Percentiles rank a stretch among this genome's conserved stretches.
These are phyloP conservation scores for Wakefieldia striispora DNA, from an alignment of 768 basidiomycete genomes.

Conservation along the genomic window DNA sequence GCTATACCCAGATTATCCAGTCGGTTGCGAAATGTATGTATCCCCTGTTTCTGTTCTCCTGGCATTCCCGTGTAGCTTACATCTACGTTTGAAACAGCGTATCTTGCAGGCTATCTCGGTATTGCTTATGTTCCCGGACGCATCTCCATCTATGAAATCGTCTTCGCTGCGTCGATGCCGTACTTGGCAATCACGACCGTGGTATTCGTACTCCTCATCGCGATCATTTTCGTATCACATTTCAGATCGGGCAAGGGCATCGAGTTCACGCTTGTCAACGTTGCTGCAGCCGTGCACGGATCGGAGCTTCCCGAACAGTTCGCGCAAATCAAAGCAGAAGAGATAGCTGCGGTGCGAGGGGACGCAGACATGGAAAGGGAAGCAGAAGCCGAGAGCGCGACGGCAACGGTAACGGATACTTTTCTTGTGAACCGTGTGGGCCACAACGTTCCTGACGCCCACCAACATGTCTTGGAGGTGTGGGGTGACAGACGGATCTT, in stretches of 20 bases:
- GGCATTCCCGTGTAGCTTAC: too few relatives aligned
- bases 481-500: constrained; percentile 9
- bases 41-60: too few relatives aligned
- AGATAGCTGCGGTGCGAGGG: too few relatives aligned
- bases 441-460: neutral
- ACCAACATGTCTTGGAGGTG: constrained; percentile 4
- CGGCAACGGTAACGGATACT: neutral
- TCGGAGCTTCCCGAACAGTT: constrained; percentile 26
- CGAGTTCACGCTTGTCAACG: constrained; percentile 24
- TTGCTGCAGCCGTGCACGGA: constrained; percentile 21
- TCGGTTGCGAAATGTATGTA: constrained; percentile 20
- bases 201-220: constrained; percentile 23
- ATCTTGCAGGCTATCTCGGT: constrained; percentile 21
- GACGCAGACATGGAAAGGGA: too few relatives aligned
- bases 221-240: constrained; percentile 22
- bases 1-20: constrained; percentile 19
- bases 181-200: constrained; percentile 24
- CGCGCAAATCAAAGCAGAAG: constrained; percentile 2
- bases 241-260: constrained; percentile 22
- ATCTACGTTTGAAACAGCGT: too few relatives aligned
- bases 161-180: constrained; percentile 28
- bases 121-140: constrained; percentile 30
- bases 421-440: neutral
- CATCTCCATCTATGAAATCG: constrained; percentile 15
- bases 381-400: too few relatives aligned